A percentile compares a stretch with the other conserved stretches of the same genome.
Evolutionary conservation across 2,329 filamentous ascomycete species (phyloP).

Genomic region (Colletotrichum orbiculare): DNA sequence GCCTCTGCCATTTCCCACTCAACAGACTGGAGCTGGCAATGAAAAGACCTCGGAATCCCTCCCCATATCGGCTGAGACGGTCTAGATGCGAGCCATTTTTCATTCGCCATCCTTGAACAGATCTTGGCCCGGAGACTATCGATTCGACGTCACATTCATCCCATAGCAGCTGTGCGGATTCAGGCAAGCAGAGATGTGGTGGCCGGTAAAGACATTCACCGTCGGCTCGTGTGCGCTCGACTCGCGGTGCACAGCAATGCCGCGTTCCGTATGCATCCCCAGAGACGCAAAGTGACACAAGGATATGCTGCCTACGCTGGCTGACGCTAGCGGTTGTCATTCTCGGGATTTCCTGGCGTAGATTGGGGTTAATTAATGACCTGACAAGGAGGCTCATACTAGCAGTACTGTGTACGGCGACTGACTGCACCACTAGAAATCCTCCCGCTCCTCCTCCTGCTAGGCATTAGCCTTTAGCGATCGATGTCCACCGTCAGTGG

Average conservation of each 20-base stretch:
- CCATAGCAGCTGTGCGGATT: conserved; percentile 3
- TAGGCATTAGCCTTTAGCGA: conserved; percentile 2
- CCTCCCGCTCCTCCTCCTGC: not conserved
- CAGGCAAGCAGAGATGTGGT: conserved; percentile 11
- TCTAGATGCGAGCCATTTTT: conserved; percentile 9
- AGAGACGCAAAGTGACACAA: conserved; percentile 26
- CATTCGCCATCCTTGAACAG: not conserved
- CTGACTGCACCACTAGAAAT: not conserved
- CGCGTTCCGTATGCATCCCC: conserved; percentile 12
- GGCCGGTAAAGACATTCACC: not conserved
- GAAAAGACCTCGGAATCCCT: conserved; percentile 9
- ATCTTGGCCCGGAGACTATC: conserved; percentile 25
- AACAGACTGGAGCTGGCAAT: not conserved
- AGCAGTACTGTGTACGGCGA: not conserved
- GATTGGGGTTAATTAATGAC: not conserved
- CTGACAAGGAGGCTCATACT: conserved; percentile 28
- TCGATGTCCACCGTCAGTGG: conserved; percentile 15
- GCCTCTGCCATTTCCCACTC: not conserved
- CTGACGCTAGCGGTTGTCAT: not conserved
- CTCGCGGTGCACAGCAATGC: conserved; percentile 8
- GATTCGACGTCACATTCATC: conserved; percentile 5
- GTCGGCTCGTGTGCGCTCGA: conserved; percentile 12
- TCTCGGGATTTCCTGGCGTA: not conserved
- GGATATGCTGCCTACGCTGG: conserved; percentile 10
- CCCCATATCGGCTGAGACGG: conserved; percentile 11